Base-by-base conservation (phyloP, 2,329 filamentous ascomycete genomes). In the Fusarium neocosmosporiellum region DNA sequence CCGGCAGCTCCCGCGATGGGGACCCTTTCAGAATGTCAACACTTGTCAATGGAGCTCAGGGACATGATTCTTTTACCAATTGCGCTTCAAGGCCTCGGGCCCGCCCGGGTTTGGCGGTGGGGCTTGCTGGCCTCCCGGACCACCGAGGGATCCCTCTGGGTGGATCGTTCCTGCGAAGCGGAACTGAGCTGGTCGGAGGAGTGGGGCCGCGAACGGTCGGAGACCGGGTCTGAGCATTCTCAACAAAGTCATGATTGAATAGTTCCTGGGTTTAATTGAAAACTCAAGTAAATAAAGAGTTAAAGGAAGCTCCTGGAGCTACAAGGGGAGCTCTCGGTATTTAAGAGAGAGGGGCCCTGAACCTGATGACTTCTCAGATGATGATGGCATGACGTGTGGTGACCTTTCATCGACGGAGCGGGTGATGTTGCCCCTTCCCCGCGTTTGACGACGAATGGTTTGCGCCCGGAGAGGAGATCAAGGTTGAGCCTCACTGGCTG, bases 111-210 rank as follows among this genome's bases (percentile, higher is more conserved):
- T 72, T 34, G 61, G 13, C 1, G 81, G 78, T 1, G 71, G 67
- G 4, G 76, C 73, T 63, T 78, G 65, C n/a, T 82, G 81, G 36
- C 80, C 81, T n/a, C 76, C 78, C 1, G 81, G 81, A 2, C 81
- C 81, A 20, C 81, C 81, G 16, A 82, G 72, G 54, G 69, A 62
- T 13, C 58, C 64, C 18, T 73, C 68, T 18, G 62, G 10, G 22
- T 63, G 41, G n/a, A 55, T 58, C 27, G 46, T 53, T 20, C 46
- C 46, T 41, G 57, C 59, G 27, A 63, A 46, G n/a, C 72, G 71
- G 53, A 62, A 24, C 48, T 78, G 75, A 58, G 57, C 18, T 5
- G 41, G 67, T 8, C 71, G 74, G 70, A 73, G 66, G 34, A 77
- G 70, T 67, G 73, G 71, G 69, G 75, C 71, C 64, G 70, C 69